phyloP scores from a whole-genome alignment of 140 eudicot genomes.

The Cichorium intybus region DNA sequence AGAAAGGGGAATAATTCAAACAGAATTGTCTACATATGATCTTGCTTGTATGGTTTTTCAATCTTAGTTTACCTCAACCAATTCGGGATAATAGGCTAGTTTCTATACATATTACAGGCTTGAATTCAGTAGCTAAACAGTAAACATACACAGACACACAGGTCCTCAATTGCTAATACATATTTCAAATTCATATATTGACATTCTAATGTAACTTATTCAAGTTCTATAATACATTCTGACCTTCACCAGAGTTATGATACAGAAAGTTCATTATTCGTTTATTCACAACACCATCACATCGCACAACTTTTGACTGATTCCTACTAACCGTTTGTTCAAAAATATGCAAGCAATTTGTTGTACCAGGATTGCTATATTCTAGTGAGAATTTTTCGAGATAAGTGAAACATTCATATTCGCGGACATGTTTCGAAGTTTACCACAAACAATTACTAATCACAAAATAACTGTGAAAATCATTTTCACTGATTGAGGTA shows the following conservation, averaged over 20 bases:
- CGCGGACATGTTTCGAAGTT: neutral
- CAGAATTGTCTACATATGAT: neutral
- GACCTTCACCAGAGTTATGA: slow-evolving; percentile 5
- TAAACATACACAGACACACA: slow-evolving; percentile 11
- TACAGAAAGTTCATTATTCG: neutral
- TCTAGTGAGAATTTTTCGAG: neutral
- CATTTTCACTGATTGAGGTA: too few species aligned
- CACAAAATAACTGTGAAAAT: too few species aligned
- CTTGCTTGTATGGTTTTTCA: neutral
- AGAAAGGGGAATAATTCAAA: slow-evolving; percentile 14
- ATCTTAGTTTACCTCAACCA: neutral
- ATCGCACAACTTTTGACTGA: neutral
- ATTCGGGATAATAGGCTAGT: neutral
- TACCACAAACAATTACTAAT: too few species aligned
- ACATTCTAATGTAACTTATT: neutral
- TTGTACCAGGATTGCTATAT: neutral
- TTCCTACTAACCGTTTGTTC: neutral
- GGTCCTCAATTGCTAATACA: neutral
- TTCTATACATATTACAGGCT: too few species aligned
- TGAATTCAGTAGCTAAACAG: slow-evolving; percentile 6
- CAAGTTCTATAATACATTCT: neutral
- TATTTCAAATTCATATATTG: slow-evolving; percentile 8
- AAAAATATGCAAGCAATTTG: neutral
- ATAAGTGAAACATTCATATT: neutral
- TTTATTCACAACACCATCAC: slow-evolving; percentile 3